Base-by-base conservation (phyloP, 352 stramenopile genomes). In the Pythium volutum region DNA sequence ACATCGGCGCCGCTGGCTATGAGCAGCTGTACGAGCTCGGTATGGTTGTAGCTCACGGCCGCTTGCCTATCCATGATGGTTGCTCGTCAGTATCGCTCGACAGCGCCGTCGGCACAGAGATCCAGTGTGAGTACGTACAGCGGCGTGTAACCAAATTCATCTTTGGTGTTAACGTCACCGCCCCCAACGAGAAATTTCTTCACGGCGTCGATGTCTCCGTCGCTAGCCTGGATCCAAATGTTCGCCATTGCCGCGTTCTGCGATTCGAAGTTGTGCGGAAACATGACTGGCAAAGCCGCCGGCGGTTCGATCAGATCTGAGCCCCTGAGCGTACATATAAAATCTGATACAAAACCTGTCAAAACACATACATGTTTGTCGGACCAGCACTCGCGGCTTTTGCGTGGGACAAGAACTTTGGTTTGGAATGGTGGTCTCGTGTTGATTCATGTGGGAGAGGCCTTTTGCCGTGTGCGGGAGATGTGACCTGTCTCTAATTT, bases 21-120 rank as follows among this genome's bases (percentile, higher is more conserved):
- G 16, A 77, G 53, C 31, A 67, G 58, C 46, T 70, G 57, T 22
- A 74, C 66, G 14, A 77, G 20, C 20, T 74, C 70, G 29, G 61
- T 22, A 53, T 77, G 70, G 62, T 71, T 74, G 70, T 77, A 77
- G 59, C 70, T 77, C 62, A 77, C 70, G 23, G 70, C 70, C 2
- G 70, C 70, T 64, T 77, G 70, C n/a, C 69, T 76, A 43, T 22
- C 36, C 16, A 11, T 36, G 31, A 15, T 36, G 31, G 31, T 11
- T 22, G 36, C 6, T n/a, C 36, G 18, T 43, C 5, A 22, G 26
- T 29, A 42, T 43, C 18, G 29, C 36, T 22, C 9, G 14, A 43
- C 18, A 20, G 14, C 18, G 36, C 36, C 3, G 7, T 43, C 36
- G 14, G 4, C 5, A 8, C 18, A 22, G 18, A 45, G 39, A 45